phyloP scores from a whole-genome alignment of 2,329 filamentous ascomycete genomes.

The Sclerotinia glacialis region DNA sequence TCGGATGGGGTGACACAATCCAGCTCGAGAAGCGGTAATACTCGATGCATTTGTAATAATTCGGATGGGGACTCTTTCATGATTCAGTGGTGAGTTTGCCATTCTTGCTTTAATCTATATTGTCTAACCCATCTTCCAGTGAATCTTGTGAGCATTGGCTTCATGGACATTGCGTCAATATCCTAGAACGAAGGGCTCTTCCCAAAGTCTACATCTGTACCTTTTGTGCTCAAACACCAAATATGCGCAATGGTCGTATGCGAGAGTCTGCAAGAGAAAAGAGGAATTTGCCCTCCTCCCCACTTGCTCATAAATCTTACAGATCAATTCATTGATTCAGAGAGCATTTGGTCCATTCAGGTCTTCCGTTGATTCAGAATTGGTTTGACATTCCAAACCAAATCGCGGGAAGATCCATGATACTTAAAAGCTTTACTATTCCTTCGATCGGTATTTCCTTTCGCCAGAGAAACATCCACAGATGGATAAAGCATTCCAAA shows the following conservation, averaged over 20 bases:
- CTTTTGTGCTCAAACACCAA: constrained; percentile 60
- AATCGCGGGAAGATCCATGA: not conserved
- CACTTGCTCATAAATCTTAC: constrained; percentile 46
- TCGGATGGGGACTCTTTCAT: constrained; percentile 51
- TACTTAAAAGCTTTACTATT: not conserved
- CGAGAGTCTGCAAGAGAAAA: constrained; percentile 40
- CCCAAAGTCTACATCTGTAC: constrained; percentile 62
- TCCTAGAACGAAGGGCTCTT: constrained; percentile 50
- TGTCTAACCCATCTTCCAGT: constrained; percentile 28
- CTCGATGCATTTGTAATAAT: constrained; percentile 56
- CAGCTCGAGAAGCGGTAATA: constrained; percentile 38
- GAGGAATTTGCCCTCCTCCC: constrained; percentile 40
- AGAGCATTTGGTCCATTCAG: too few relatives aligned
- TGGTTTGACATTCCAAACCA: not conserved
- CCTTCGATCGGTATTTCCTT: not conserved
- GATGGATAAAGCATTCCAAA: not conserved
- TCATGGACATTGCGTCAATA: constrained; percentile 61
- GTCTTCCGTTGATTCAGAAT: constrained; percentile 40
- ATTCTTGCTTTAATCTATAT: not conserved
- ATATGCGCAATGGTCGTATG: constrained; percentile 49
- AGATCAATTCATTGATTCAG: constrained; percentile 43
- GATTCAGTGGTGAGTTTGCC: constrained; percentile 58
- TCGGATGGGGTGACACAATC: constrained; percentile 49
- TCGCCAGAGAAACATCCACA: not conserved
- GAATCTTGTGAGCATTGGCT: constrained; percentile 65